Conservation (phyloP, 2,329 filamentous ascomycete species). For the Xylogone sp. region DNA sequence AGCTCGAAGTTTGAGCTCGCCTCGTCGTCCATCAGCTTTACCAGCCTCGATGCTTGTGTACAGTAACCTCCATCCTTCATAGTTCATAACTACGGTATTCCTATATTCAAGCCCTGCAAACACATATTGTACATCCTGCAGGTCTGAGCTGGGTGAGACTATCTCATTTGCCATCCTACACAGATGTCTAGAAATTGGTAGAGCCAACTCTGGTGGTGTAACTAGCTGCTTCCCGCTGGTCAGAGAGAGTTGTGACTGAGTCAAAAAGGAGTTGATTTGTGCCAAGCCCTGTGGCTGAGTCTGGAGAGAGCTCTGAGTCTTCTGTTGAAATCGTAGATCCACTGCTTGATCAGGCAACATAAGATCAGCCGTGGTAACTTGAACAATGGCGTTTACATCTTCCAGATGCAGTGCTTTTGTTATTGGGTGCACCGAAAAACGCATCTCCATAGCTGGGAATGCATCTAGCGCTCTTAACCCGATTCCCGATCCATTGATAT, state of each 20-base stretch:
- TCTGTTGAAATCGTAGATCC: conserved; percentile 27
- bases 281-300: conserved; percentile 3
- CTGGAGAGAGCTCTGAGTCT: conserved; percentile 14
- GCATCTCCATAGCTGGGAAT: conserved; percentile 28
- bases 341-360: conserved; percentile 26
- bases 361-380: conserved; percentile 19
- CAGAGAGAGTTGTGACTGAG: conserved; percentile 14
- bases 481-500: conserved; percentile 4
- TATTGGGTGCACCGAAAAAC: conserved; percentile 13
- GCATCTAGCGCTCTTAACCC: conserved; percentile 16
- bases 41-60: conserved; percentile 27
- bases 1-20: conserved; percentile 20
- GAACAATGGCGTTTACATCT: conserved; percentile 18
- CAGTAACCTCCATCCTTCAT: conserved; percentile 17
- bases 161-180: conserved; percentile 10
- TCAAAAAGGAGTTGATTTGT: conserved; percentile 16
- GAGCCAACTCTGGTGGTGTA: conserved; percentile 19
- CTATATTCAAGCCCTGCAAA: conserved; percentile 26
- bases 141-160: conserved; percentile 3
- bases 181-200: conserved; percentile 23
- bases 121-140: conserved; percentile 25
- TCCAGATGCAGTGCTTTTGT: conserved; percentile 11
- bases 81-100: conserved; percentile 16
- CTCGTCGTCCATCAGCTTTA: conserved; percentile 23
- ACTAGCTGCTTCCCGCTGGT: conserved; percentile 10